Conservation (phyloP, 1,284 basidiomycete species). For the Anthracocystis walkeri region DNA sequence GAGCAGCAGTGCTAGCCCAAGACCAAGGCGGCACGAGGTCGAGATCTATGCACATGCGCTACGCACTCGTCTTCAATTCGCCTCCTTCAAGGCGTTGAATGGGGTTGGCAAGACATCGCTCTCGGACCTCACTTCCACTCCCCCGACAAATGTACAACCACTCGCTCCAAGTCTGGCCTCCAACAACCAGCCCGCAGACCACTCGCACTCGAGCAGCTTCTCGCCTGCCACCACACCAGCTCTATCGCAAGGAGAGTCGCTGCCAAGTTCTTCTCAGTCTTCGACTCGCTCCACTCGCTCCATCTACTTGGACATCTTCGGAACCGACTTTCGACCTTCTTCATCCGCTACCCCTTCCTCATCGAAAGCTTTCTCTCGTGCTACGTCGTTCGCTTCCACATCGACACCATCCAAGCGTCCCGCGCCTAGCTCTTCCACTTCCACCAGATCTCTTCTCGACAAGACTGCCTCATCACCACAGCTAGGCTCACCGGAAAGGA, state of each 20-base stretch:
- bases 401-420: conserved; percentile 16
- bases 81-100: conserved; percentile 48
- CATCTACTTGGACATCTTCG: conserved; percentile 51
- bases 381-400: conserved; percentile 28
- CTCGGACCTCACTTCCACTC: conserved; percentile 21
- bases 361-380: conserved; percentile 14
- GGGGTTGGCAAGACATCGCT: conserved; percentile 36
- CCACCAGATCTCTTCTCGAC: conserved; percentile 32
- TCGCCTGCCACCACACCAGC: conserved; percentile 28
- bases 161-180: conserved; percentile 25
- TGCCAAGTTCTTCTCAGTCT: conserved; percentile 31
- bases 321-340: conserved; percentile 35
- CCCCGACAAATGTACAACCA: conserved; percentile 10
- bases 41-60: conserved; percentile 50
- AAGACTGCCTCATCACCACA: conserved; percentile 49
- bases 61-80: conserved; percentile 45
- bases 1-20: conserved; percentile 4
- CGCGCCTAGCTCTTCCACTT: not conserved
- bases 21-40: conserved; percentile 31
- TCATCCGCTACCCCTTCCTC: conserved; percentile 3
- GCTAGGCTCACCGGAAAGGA: conserved; percentile 52
- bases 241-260: conserved; percentile 35
- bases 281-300: conserved; percentile 30
- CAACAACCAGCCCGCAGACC: conserved; percentile 15
- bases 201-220: not conserved